Conservation (phyloP, 495 filamentous ascomycete genomes). For the Penicillium roqueforti region DNA sequence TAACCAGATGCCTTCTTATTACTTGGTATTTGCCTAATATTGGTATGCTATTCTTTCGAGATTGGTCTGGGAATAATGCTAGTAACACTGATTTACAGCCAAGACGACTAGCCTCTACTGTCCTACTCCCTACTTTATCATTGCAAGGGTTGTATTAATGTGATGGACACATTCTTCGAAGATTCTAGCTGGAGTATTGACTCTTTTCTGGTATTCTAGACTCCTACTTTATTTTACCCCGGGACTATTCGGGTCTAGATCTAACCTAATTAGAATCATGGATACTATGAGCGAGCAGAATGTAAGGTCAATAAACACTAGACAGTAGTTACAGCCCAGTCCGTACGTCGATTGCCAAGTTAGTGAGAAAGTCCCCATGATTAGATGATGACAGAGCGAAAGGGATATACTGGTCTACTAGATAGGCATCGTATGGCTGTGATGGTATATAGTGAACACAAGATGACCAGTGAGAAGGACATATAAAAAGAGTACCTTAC, state of each 20-base stretch:
- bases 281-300: neutral
- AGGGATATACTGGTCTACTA: too few species aligned
- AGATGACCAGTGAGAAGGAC: too few species aligned
- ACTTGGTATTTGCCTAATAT: neutral
- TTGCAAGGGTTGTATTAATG: conserved; percentile 8
- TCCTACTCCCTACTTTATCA: conserved; percentile 8
- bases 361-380: too few species aligned
- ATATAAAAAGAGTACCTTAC: too few species aligned
- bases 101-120: conserved; percentile 1
- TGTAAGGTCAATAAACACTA: neutral
- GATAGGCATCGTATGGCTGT: too few species aligned
- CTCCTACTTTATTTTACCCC: neutral
- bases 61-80: neutral
- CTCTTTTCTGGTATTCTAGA: neutral
- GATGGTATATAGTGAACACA: too few species aligned
- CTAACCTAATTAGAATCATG: neutral
- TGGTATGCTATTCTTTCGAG: neutral
- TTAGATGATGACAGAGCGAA: too few species aligned
- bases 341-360: too few species aligned
- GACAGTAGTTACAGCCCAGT: too few species aligned
- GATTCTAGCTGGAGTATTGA: conserved; percentile 1
- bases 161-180: conserved; percentile 5
- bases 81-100: neutral
- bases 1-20: neutral
- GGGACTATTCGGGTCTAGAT: neutral